A percentile compares a stretch with the other conserved stretches of the same genome.
These are phyloP conservation scores for Posidonia oceanica DNA, from an alignment of 116 monocot species.

Conservation along the genomic window DNA sequence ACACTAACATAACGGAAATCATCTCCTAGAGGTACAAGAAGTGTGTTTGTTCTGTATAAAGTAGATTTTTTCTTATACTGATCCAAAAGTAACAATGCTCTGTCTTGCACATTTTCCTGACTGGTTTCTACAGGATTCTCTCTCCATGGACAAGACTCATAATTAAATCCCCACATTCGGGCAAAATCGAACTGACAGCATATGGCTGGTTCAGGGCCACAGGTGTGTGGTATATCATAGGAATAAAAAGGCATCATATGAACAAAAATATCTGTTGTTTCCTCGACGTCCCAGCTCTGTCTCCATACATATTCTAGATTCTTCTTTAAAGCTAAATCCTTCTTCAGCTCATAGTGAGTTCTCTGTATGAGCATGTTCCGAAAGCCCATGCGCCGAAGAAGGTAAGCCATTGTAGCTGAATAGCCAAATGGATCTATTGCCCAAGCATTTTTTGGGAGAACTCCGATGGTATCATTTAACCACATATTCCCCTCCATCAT, in stretches of 20 bases:
- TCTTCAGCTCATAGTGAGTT: conserved; percentile 96
- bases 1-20: conserved; percentile 90
- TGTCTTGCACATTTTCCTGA: conserved; percentile 73
- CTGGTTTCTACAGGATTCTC: conserved; percentile 77
- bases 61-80: conserved; percentile 94
- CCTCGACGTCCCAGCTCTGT: conserved; percentile 89
- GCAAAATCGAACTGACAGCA: conserved; percentile 99
- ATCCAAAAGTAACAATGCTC: conserved; percentile 70
- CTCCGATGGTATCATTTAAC: conserved; percentile 87
- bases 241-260: conserved; percentile 99
- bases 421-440: conserved; percentile 98
- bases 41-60: conserved; percentile 90
- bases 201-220: conserved; percentile 94
- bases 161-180: conserved; percentile 66
- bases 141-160: conserved; percentile 88
- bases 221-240: conserved; percentile 98
- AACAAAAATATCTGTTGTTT: conserved; percentile 97
- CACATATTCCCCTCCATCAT: conserved; percentile 93
- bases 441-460: conserved; percentile 93
- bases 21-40: conserved; percentile 88
- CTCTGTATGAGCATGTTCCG: conserved; percentile 97
- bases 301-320: conserved; percentile 95
- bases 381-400: conserved; percentile 93
- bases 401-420: conserved; percentile 94
- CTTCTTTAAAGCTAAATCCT: conserved; percentile 68